Base-by-base conservation (phyloP, 208 protist species). In the Naegleria gruberi region DNA sequence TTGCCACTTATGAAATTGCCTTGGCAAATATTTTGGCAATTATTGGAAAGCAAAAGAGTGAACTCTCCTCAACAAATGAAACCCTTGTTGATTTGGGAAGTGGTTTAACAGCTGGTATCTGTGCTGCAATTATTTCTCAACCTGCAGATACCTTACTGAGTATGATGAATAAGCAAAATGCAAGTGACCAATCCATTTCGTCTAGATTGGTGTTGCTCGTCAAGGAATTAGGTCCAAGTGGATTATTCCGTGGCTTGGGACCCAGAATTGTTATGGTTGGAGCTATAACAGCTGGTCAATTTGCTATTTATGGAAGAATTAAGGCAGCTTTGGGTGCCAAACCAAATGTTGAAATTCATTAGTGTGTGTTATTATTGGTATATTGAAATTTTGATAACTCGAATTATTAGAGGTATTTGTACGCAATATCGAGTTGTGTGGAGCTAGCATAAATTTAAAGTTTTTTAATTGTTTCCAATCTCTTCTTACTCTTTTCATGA, bases 221-320 rank as follows among this genome's bases (percentile, higher is more conserved):
- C 0, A 94, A 93, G 87, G 96, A 98, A 91, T 94, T 96, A 91
- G 96, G 96, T 82, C 95, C 96, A 91, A 91, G 91, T 74, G 96
- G 94, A 44, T 90, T 97, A 37, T 97, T 92, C 26, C 95, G 94
- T 90, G 97, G 97, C 77, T 93, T 99, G 17, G 95, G 95, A 51
- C 93, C 97, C 40, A 95, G 97, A 95, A 97, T 98, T 91, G 89
- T 99, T 89, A 99, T 99, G 97, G 98, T 99, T 91, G 97, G 97
- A 92, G 98, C 97, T 82, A 95, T 99, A 82, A 98, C 97, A 77
- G 97, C 96, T 92, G 92, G 97, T 65, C 98, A 99, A 95, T 99
- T 96, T 96, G 98, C 92, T 93, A 98, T 99, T 93, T 99, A 98
- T 91, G 98, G 40, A 26, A 44, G 3, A 26, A 41, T 89, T 45